Percentiles rank a stretch among this genome's conserved stretches.
Conservation (phyloP, 176 grass and related monocot species). For the Miscanthus lutarioriparius region DNA sequence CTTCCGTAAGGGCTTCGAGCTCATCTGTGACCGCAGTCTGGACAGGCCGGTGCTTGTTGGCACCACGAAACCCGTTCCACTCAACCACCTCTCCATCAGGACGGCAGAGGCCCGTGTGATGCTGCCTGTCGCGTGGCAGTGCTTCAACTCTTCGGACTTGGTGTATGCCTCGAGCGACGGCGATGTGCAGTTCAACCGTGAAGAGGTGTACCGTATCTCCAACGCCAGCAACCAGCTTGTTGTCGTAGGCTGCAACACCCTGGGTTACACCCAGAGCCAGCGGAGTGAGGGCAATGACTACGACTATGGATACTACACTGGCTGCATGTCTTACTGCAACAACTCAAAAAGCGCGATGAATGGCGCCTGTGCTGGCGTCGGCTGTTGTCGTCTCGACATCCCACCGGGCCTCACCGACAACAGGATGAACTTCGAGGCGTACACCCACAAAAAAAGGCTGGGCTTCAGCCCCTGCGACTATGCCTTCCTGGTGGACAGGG, state of each 20-base stretch:
- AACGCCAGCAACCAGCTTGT: neutral
- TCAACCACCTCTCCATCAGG: neutral
- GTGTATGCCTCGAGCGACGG: neutral
- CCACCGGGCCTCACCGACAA: neutral
- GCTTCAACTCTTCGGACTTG: neutral
- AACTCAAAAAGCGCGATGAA: neutral
- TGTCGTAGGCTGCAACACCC: neutral
- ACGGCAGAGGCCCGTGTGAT: conserved; percentile 4
- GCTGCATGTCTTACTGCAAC: conserved; percentile 26
- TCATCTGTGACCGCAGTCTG: conserved; percentile 16
- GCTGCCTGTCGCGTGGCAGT: conserved; percentile 25
- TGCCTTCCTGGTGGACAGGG: conserved; percentile 23
- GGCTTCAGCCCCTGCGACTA: conserved; percentile 21
- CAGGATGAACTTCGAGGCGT: neutral
- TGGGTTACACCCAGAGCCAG: neutral
- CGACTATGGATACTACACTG: neutral
- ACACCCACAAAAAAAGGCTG: rapidly evolving
- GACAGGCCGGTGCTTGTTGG: neutral
- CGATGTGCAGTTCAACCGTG: neutral
- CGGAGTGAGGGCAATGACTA: neutral
- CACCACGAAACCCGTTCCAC: neutral
- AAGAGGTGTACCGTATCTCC: conserved; percentile 9
- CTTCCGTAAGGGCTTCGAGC: conserved; percentile 30
- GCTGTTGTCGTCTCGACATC: conserved; percentile 12
- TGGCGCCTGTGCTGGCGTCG: neutral